Base-by-base conservation (phyloP, 805 yeast genomes). In the Maudiozyma bulderi region DNA sequence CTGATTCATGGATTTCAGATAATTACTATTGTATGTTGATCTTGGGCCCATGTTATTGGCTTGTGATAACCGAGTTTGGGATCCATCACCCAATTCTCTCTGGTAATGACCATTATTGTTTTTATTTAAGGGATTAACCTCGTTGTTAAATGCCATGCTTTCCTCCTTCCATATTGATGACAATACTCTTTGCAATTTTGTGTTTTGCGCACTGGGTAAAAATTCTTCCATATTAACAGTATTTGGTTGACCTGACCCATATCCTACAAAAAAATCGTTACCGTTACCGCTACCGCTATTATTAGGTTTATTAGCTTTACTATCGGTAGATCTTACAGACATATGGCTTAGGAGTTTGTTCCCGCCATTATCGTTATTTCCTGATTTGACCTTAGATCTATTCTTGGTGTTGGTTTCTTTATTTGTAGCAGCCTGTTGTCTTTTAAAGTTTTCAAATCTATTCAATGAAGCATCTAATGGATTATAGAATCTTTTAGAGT, bases 391-490 rank as follows among this genome's bases (percentile, higher is more conserved):
- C 20, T 34, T 45, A 1, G 47, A 41, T 35, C 41, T 45, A 6
- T 45, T 13, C 8, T 44, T 40, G 7, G 38, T 40, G 40, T 40
- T 20, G 29, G 20, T 14, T 11, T 39, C 42, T 11, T 39, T 29
- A 41, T 43, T 30, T 10, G 34, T 39, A 13, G 13, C 41, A 6
- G 26, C 47, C 26, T 38, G 37, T 20, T 45, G 50, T 28, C 14
- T 30, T n/a, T 43, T 14, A 33, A 49, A 51, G 7, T 51, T 45
- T 29, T 71, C 72, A 5, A 77, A 57, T 52, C 93, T 68, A 42
- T 74, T 71, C 32, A 86, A 63, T 2, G 87, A 76, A 44, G 80
- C 84, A 5, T 77, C 75, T 2, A 85, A 67, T 1, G 96, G 95
- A 54, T 86, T 86, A 39, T 70, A 68, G 63, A 82, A 78, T 51